Conservation (phyloP, 805 yeast genomes). For the Metschnikowia kofuensis region DNA sequence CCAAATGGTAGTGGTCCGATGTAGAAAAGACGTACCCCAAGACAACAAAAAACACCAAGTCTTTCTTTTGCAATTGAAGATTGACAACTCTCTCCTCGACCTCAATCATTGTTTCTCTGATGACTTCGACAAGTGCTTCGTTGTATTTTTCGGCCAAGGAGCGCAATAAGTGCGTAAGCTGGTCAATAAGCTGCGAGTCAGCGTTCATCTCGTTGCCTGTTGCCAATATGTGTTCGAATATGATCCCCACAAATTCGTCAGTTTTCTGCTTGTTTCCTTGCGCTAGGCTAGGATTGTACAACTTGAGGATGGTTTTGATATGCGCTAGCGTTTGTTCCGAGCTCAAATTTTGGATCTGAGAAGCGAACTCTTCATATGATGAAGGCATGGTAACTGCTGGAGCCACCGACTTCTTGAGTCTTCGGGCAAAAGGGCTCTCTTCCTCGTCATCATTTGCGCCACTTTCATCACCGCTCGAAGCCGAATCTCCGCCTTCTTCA, state of each 20-base stretch:
- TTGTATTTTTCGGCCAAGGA: constrained; percentile 64
- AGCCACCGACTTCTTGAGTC: constrained; percentile 6
- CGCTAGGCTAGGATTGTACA: constrained; percentile 73
- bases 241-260: constrained; percentile 57
- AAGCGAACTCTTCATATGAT: constrained; percentile 29
- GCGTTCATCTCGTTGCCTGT: constrained; percentile 25
- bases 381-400: constrained; percentile 29
- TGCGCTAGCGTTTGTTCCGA: constrained; percentile 43
- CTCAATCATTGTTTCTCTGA: constrained; percentile 54
- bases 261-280: constrained; percentile 78
- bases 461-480: constrained; percentile 36
- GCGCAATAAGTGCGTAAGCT: constrained; percentile 47
- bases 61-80: constrained; percentile 30
- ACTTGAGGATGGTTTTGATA: constrained; percentile 54
- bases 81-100: constrained; percentile 51
- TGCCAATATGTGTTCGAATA: constrained; percentile 60
- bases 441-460: constrained; percentile 50
- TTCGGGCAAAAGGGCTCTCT: constrained; percentile 55
- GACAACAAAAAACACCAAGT: constrained; percentile 63
- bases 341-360: constrained; percentile 29
- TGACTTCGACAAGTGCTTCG: constrained; percentile 56
- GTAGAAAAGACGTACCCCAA: constrained; percentile 85
- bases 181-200: constrained; percentile 33
- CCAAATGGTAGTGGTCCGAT: constrained; percentile 91
- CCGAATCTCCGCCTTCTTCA: not conserved